These are phyloP conservation scores for Trichophyton benhamiae DNA, from an alignment of 2,329 filamentous ascomycete species.

Conservation along the genomic window DNA sequence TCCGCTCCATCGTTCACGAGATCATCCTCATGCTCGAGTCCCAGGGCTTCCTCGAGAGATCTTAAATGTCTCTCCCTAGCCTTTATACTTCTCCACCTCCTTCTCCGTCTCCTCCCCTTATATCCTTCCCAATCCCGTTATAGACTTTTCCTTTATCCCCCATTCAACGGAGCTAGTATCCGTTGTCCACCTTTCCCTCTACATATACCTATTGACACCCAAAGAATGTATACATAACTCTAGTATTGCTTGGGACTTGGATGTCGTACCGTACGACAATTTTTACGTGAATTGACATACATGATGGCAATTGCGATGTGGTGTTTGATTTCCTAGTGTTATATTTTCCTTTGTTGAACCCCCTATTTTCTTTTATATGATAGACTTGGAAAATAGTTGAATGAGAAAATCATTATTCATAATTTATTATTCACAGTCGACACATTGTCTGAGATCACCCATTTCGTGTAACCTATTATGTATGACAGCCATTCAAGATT, in stretches of 20 bases:
- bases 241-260: not conserved
- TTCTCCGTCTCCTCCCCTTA: not conserved
- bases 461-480: not conserved
- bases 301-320: not conserved
- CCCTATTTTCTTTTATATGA: not conserved
- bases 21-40: constrained; percentile 88
- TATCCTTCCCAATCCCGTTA: not conserved
- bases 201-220: not conserved
- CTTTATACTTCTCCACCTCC: not conserved
- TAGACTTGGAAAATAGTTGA: constrained; percentile 1
- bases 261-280: not conserved
- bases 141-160: not conserved
- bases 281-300: constrained; percentile 1
- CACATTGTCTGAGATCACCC: not conserved
- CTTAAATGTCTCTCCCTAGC: constrained; percentile 21
- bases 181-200: not conserved
- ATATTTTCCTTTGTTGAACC: not conserved
- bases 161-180: not conserved
- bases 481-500: too few species aligned
- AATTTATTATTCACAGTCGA: too few species aligned
- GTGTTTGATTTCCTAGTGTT: constrained; percentile 1
- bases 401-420: not conserved
- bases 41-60: constrained; percentile 68
- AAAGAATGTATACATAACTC: constrained; percentile 1
- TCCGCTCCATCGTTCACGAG: constrained; percentile 90